phyloP scores from a whole-genome alignment of 805 yeast genomes.

The Lipomyces oligophaga region DNA sequence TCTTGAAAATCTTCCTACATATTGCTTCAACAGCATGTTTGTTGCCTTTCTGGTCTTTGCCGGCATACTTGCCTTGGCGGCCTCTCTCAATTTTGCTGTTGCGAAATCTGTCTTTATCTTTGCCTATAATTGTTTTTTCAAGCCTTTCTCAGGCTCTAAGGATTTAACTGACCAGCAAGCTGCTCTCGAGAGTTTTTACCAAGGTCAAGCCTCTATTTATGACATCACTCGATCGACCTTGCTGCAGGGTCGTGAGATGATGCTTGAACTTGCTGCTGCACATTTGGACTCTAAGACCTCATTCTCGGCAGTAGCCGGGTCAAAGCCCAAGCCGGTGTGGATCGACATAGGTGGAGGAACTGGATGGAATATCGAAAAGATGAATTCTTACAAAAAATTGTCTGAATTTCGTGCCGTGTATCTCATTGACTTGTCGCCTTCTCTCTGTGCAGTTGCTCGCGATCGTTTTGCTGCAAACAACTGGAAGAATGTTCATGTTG shows the following conservation, averaged over 20 bases:
- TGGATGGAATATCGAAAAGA: conserved; percentile 73
- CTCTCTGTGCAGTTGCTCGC: conserved; percentile 68
- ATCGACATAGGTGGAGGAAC: conserved; percentile 86
- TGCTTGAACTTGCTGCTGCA: conserved; percentile 43
- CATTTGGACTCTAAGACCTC: not conserved
- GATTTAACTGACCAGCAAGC: conserved; percentile 48
- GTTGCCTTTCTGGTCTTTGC: conserved; percentile 7
- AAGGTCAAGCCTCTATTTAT: conserved; percentile 71
- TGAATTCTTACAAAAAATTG: conserved; percentile 47
- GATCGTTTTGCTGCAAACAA: conserved; percentile 49
- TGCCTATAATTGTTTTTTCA: conserved; percentile 54
- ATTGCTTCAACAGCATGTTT: conserved; percentile 3
- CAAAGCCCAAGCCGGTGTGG: conserved; percentile 53
- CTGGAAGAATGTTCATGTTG: conserved; percentile 59
- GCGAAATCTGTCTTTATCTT: conserved; percentile 34
- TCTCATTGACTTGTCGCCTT: conserved; percentile 72
- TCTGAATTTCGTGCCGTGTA: conserved; percentile 63
- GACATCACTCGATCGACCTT: conserved; percentile 65
- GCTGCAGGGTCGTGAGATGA: conserved; percentile 66
- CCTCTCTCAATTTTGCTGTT: conserved; percentile 6
- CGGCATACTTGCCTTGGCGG: conserved; percentile 17
- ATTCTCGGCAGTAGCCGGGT: conserved; percentile 15
- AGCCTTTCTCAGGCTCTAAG: conserved; percentile 48
- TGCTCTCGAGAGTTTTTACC: conserved; percentile 65
- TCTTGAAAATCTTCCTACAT: not conserved